Base-by-base conservation (phyloP, 768 basidiomycete species). In the Rhodotorula kratochvilovae region DNA sequence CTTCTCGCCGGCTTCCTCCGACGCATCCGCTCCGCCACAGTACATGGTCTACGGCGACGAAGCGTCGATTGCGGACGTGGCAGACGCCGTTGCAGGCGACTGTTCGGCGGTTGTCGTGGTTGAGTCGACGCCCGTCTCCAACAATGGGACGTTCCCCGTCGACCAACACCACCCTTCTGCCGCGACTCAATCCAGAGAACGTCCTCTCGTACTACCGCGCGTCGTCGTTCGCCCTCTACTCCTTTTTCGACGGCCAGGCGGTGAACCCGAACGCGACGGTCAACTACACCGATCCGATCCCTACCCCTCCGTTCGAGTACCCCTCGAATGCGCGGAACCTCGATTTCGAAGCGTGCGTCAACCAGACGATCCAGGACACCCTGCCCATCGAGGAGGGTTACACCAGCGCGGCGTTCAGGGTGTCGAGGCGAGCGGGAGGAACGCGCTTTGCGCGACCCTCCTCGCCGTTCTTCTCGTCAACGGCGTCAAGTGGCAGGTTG, bases 141-240 rank as follows among this genome's bases (percentile, higher is more conserved):
- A 71, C 33, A 23, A 63, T n/a, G 70, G 70, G 0, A 35, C 48
- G 27, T 71, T 63, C 57, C 36, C 56, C 27, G 5, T 36, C 7
- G 1, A 36, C 36, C 31, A 71, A 71, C 48, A 36, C 17, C 23
- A 65, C 64, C 16, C 56, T 71, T 0, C 42, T 71, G 0, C 70
- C 70, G 0, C 7, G 46, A 15, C 43, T 71, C 35, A 19, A 66
- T 31, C 70, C 70, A 12, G 1, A 1, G 12, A 66, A 71, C 43
- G 54, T 58, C 33, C 25, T 27, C 0, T 11, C 61, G 5, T 71
- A 54, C 65, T 71, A 71, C 33, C 65, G 70, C 55, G 0, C 55
- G 3, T 71, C 70, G 2, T 71, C 70, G 3, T 71, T 71, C 43
- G 70, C 70, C 11, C 61, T 71, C n/a, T 71, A 71, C 57, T 42